These are phyloP conservation scores for Acrocalymma vagum DNA, from an alignment of 2,329 filamentous ascomycete genomes.

Conservation along the genomic window DNA sequence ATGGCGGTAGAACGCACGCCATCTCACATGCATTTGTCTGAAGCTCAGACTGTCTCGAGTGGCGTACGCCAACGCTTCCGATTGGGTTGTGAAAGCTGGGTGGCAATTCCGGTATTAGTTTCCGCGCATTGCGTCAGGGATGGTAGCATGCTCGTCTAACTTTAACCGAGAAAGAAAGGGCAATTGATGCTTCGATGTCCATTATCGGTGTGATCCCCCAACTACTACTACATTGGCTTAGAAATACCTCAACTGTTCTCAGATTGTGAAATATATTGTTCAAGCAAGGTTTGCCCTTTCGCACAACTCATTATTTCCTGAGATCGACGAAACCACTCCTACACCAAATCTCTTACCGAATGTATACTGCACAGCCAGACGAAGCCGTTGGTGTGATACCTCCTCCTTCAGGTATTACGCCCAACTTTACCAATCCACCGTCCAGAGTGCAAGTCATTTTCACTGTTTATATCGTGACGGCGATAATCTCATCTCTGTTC, in stretches of 20 bases:
- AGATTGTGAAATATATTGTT: conserved; percentile 1
- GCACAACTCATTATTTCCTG: no score
- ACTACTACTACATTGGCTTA: no score
- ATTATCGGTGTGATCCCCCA: conserved; percentile 1
- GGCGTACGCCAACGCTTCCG: no score
- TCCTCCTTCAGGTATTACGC: conserved; percentile 8
- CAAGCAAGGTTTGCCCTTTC: conserved; percentile 1
- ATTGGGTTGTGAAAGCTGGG: no score
- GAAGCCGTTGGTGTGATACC: conserved; percentile 6
- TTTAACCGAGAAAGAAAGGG: not conserved
- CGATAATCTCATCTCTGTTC: conserved; percentile 5
- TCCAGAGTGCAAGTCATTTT: conserved; percentile 5
- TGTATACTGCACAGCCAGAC: conserved; percentile 7
- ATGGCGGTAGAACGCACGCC: no score
- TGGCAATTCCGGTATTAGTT: no score
- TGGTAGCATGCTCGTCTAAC: no score
- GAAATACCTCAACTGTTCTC: conserved; percentile 2
- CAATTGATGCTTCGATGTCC: not conserved
- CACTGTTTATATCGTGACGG: conserved; percentile 2
- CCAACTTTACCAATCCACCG: no score
- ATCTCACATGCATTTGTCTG: no score
- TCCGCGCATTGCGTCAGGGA: no score
- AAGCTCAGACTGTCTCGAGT: no score
- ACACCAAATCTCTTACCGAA: conserved; percentile 3
- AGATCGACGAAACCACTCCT: no score